phyloP scores from a whole-genome alignment of 306 rosid species.

The Dryas drummondii region DNA sequence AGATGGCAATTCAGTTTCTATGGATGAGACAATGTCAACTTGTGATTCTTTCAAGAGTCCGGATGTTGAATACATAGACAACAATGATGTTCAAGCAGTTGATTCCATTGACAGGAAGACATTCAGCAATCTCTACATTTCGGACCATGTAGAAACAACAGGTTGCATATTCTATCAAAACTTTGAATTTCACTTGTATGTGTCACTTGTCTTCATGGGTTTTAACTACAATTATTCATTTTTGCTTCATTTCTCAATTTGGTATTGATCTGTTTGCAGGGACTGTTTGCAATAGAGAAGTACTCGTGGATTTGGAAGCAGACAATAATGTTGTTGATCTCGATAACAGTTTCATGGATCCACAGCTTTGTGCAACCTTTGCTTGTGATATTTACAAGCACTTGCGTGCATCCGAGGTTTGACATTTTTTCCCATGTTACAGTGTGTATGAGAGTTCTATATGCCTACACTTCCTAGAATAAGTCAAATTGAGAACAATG shows the following conservation, averaged over 20 bases:
- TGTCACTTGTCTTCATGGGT: not conserved
- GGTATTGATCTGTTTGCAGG: conserved; percentile 44
- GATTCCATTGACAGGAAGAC: conserved; percentile 74
- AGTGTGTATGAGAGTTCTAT: not conserved
- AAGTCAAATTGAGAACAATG: not conserved
- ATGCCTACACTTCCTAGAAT: no score
- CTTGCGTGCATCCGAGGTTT: conserved; percentile 85
- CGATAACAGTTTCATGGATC: conserved; percentile 67
- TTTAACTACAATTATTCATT: not conserved
- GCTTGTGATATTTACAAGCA: conserved; percentile 98
- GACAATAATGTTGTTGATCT: conserved; percentile 54
- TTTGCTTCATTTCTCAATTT: not conserved
- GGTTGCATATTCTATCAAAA: conserved; percentile 33
- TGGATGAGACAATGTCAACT: conserved; percentile 84
- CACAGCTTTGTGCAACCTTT: conserved; percentile 80
- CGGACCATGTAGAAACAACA: conserved; percentile 47
- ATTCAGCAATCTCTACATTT: conserved; percentile 61
- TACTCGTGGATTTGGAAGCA: conserved; percentile 54
- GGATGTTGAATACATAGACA: conserved; percentile 77
- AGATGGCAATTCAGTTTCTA: conserved; percentile 67
- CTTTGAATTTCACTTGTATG: not conserved
- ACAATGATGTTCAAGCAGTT: conserved; percentile 55
- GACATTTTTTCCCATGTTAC: not conserved
- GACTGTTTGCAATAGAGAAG: conserved; percentile 60
- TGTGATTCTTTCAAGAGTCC: conserved; percentile 90